Evolutionary conservation across 2,329 filamentous ascomycete species (phyloP).

Genomic region (Fusarium penzigii): DNA sequence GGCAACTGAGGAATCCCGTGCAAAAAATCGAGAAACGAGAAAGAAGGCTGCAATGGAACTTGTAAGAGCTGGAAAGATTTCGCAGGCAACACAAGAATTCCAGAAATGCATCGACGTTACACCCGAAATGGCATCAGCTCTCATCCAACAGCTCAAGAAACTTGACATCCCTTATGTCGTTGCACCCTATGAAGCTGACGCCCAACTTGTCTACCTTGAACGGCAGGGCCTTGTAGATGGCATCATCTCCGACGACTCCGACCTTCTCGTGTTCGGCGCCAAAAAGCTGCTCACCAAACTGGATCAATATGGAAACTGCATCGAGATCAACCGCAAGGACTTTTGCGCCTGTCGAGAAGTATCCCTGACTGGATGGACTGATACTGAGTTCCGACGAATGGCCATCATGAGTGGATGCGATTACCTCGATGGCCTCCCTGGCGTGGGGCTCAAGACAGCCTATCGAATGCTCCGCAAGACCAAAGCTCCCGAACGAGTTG

Average conservation of each 20-base stretch:
- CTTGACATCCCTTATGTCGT: conserved; percentile 83
- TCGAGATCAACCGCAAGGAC: conserved; percentile 87
- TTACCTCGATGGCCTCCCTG: conserved; percentile 83
- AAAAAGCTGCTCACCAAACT: conserved; percentile 90
- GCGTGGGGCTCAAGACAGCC: conserved; percentile 90
- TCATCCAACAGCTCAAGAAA: conserved; percentile 90
- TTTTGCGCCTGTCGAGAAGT: conserved; percentile 89
- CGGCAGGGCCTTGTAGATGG: conserved; percentile 79
- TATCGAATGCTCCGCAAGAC: conserved; percentile 88
- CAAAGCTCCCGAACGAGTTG: conserved; percentile 79
- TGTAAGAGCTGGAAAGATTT: conserved; percentile 75
- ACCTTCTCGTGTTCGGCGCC: conserved; percentile 92
- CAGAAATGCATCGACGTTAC: conserved; percentile 97
- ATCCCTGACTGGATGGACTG: conserved; percentile 88
- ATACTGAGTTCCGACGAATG: conserved; percentile 90
- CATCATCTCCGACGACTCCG: conserved; percentile 94
- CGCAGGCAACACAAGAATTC: conserved; percentile 80
- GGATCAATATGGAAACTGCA: conserved; percentile 88
- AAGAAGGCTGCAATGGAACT: conserved; percentile 76
- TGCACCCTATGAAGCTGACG: conserved; percentile 94
- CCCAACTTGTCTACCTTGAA: conserved; percentile 95
- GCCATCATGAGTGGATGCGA: conserved; percentile 96
- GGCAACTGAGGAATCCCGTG: conserved; percentile 76
- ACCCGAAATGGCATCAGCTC: conserved; percentile 86
- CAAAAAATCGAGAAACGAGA: conserved; percentile 74